Evolutionary conservation across 805 yeast genomes (phyloP), one percentile per base, ranked within the genome.

Genomic region (Lipomyces japonicus): DNA sequence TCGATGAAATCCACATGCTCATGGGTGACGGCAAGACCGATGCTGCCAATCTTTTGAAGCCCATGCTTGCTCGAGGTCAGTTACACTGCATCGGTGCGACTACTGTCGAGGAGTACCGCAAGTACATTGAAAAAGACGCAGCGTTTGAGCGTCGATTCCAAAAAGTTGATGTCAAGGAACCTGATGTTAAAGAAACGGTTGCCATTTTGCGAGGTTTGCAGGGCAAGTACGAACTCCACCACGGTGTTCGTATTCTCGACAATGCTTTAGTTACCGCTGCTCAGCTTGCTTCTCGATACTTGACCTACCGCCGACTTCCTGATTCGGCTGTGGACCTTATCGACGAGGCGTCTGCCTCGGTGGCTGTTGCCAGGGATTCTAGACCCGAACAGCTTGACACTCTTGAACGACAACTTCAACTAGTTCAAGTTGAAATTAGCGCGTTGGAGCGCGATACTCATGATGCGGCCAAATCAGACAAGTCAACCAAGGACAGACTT

Each of bases 1-100:
- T 93, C 63, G 98, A 93, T 72, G 98, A 93, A 71, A 93, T 93
- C 67, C 98, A 93, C 72, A 93, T 93, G 97, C 79, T 93, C 60
- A 93, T 93, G 98, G 98, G 98, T 62, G 96, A 93, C 67, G 98
- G 98, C 67, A 93, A 90, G 71, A 81, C 86, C 56, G 98, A 93
- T 68, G 96, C 95, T 38, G 98, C 98, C 36, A 93, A 93, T 70
- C 78, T 93, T 63, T 79, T 93, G 68, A 93, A 93, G 72, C 98
- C 98, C 34, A 95, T 95, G 77, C 79, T 93, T 58, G 97, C 98
- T 1, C 82, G 98, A 71, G 97, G 98, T 61, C 78, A 85, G 45
- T 80, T 93, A 65, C 97, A 93, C 70, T 95, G 97, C 70, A 90
- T 90, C 65, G 98, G 98, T 73, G 98, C 98, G 24, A 93, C 98